These are phyloP conservation scores for Xylaria sp. DNA, from an alignment of 2,329 filamentous ascomycete genomes.

Conservation along the genomic window DNA sequence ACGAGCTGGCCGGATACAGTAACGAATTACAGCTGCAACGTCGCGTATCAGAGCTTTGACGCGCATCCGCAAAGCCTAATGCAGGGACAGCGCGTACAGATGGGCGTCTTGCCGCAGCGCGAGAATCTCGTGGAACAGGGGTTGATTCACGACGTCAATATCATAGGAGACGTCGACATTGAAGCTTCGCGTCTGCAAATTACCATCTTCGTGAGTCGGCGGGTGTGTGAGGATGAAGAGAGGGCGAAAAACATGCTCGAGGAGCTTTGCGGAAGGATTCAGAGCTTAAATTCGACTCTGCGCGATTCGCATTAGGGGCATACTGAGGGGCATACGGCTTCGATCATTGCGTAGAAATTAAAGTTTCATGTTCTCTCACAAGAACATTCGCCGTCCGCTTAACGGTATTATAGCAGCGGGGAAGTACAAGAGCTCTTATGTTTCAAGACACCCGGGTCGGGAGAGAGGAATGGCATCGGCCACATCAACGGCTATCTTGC, in stretches of 20 bases:
- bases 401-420: neutral
- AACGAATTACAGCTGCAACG: conserved; percentile 12
- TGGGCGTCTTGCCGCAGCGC: conserved; percentile 11
- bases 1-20: conserved; percentile 10
- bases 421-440: conserved; percentile 8
- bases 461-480: conserved; percentile 10
- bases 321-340: conserved; percentile 7
- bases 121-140: conserved; percentile 1
- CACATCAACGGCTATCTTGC: conserved; percentile 18
- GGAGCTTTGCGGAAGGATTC: conserved; percentile 15
- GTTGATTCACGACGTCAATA: conserved; percentile 12
- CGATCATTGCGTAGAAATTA: neutral
- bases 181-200: conserved; percentile 7
- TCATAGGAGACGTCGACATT: conserved; percentile 6
- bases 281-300: conserved; percentile 9
- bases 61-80: conserved; percentile 14
- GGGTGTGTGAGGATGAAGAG: conserved; percentile 5
- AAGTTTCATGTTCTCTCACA: neutral
- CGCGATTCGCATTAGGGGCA: conserved; percentile 1
- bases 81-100: conserved; percentile 9
- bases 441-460: conserved; percentile 9
- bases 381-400: conserved; percentile 1
- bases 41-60: conserved; percentile 22
- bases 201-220: conserved; percentile 13
- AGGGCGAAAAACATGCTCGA: conserved; percentile 14